A percentile compares a stretch with the other conserved stretches of the same genome.
phyloP scores from a whole-genome alignment of 2,329 filamentous ascomycete genomes.

The Fusarium decemcellulare region DNA sequence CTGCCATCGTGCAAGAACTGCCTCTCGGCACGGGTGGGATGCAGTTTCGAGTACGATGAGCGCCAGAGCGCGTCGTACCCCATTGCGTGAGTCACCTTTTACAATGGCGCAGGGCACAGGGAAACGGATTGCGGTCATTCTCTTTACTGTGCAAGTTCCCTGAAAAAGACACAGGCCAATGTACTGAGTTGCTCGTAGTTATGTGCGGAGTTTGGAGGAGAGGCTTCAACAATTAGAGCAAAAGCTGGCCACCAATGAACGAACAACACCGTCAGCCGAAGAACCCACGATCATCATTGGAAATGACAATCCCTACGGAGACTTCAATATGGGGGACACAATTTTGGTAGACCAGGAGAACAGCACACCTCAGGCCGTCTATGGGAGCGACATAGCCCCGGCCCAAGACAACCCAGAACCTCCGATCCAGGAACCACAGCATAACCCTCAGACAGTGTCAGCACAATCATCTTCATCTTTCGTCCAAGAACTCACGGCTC shows the following conservation, averaged over 20 bases:
- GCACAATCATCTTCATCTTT: constrained; percentile 38
- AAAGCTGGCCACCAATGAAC: neutral
- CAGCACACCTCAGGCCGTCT: neutral
- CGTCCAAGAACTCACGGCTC: constrained; percentile 51
- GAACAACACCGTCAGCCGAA: neutral
- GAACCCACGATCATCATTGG: neutral
- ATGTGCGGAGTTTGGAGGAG: constrained; percentile 53
- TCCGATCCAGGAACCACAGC: neutral
- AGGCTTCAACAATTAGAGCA: constrained; percentile 40
- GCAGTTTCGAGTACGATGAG: constrained; percentile 58
- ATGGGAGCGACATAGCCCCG: neutral
- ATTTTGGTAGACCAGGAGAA: neutral
- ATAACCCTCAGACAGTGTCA: constrained; percentile 6
- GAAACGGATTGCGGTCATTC: no score
- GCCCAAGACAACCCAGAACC: neutral
- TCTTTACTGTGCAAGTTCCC: no score
- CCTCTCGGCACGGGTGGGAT: constrained; percentile 51
- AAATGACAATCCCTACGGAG: neutral
- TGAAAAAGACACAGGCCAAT: neutral
- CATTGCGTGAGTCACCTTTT: constrained; percentile 55
- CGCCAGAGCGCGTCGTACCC: constrained; percentile 56
- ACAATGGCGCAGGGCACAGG: no score
- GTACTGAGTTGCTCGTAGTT: constrained; percentile 21
- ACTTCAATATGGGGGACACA: neutral
- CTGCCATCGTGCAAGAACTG: constrained; percentile 58